Evolutionary conservation across 345 rosid species (phyloP), one percentile per base, ranked within the genome.

Genomic region (Gossypioides kirkii): DNA sequence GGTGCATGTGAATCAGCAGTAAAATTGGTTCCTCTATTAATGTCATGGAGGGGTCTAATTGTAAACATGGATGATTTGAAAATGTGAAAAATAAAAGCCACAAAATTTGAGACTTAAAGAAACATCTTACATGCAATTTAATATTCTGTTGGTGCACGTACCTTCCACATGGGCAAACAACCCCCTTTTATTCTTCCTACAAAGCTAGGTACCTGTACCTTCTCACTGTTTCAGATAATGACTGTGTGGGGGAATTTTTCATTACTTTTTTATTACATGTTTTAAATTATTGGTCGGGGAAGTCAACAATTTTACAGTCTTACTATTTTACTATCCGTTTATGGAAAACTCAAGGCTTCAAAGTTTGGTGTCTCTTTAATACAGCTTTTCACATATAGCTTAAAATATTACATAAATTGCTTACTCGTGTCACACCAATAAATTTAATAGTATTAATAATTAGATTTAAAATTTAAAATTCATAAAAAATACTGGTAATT

Each of bases 141-240:
- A 38, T 36, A 69, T 75, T 22, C 85, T 80, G 74, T 74, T 23
- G 79, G 45, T 42, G 56, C 63, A 69, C 46, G 66, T 36, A 76
- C 70, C 73, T 68, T 80, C 81, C 86, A 78, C 86, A 83, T 83
- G 86, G 82, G 73, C 36, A 25, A 77, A 71, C 79, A 74, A 78
- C 67, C 36, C 74, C 72, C 54, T 74, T 71, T 75, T 72, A 17
- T 77, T 75, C 54, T 73, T 53, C 76, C 73, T 77, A 77, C 32
- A 68, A 68, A 26, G 74, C 63, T 83, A 74, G 81, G 74, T 42
- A 23, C 36, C 82, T 83, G 65, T 75, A 36, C 74, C 13, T 2
- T 32, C 50, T 23, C 6, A 59, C 80, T 78, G 74, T 80, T 78
- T 4, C 46, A 72, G 80, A 83, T 26, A 78, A 38, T 11, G 77